A percentile compares a stretch with the other conserved stretches of the same genome.
These are phyloP conservation scores for Saccharomyces kudriavzevii DNA, from an alignment of 805 yeast species.

Conservation along the genomic window DNA sequence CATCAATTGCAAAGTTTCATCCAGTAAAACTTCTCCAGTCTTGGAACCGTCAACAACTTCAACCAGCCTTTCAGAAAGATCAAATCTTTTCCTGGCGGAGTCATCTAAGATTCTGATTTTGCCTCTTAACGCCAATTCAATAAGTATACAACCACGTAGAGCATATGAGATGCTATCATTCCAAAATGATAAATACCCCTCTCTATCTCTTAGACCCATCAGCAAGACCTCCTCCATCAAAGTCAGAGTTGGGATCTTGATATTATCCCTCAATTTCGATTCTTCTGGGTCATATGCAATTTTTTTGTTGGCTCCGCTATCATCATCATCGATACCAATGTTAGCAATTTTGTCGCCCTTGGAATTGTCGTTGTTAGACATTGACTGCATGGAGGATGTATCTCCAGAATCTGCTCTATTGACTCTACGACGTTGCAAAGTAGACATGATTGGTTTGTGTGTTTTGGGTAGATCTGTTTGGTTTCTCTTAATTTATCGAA, in stretches of 20 bases:
- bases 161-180: slow-evolving; percentile 96
- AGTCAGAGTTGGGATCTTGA: slow-evolving; percentile 64
- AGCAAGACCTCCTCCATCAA: slow-evolving; percentile 93
- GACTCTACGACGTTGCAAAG: slow-evolving; percentile 73
- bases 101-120: slow-evolving; percentile 85
- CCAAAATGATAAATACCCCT: slow-evolving; percentile 96
- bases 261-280: slow-evolving; percentile 32
- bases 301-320: slow-evolving; percentile 41
- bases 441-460: slow-evolving; percentile 34
- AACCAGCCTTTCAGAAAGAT: slow-evolving; percentile 75
- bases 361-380: slow-evolving; percentile 8
- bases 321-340: slow-evolving; percentile 16
- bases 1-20: slow-evolving; percentile 88
- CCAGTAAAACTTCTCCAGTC: slow-evolving; percentile 92
- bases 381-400: slow-evolving; percentile 5
- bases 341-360: slow-evolving; percentile 6
- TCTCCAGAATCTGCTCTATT: slow-evolving; percentile 31
- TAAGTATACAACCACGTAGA: slow-evolving; percentile 82
- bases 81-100: slow-evolving; percentile 83
- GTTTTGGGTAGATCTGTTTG: background rate
- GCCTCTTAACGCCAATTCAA: slow-evolving; percentile 88
- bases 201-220: slow-evolving; percentile 89
- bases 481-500: background rate
- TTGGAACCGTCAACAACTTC: slow-evolving; percentile 79
- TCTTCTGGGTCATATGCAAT: slow-evolving; percentile 75